Percentiles rank a stretch among this genome's conserved stretches.
These are phyloP conservation scores for Dictyostelium discoideum DNA, from an alignment of 78 protist genomes.

Conservation along the genomic window DNA sequence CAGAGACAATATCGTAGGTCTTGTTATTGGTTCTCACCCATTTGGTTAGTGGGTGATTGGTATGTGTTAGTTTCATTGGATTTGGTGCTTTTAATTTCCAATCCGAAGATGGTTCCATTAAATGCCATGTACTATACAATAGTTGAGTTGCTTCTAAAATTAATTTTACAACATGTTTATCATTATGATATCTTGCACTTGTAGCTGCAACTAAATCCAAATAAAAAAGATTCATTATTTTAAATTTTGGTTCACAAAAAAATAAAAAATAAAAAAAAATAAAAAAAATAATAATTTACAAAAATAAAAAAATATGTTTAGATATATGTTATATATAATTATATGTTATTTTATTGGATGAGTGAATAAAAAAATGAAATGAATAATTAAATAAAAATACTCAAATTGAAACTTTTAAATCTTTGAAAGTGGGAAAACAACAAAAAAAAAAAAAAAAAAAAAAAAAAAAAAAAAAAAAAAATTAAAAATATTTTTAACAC, in stretches of 20 bases:
- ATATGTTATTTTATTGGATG: too few relatives aligned
- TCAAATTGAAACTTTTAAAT: too few relatives aligned
- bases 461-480: too few relatives aligned
- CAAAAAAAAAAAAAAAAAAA: neutral
- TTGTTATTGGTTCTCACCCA: slow-evolving; percentile 24
- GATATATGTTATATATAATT: too few relatives aligned
- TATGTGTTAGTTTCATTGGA: slow-evolving; percentile 34
- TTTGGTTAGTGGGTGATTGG: slow-evolving; percentile 2
- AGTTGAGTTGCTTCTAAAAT: slow-evolving; percentile 50
- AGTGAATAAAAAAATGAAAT: too few relatives aligned
- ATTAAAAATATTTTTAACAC: too few relatives aligned
- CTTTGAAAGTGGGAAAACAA: neutral
- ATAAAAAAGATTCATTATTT: slow-evolving; percentile 36
- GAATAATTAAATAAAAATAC: too few relatives aligned
- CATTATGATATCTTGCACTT: slow-evolving; percentile 33
- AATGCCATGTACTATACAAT: slow-evolving; percentile 23
- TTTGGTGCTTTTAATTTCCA: slow-evolving; percentile 19
- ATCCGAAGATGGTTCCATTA: neutral
- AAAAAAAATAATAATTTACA: neutral
- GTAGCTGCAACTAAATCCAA: slow-evolving; percentile 13
- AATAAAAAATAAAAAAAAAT: neutral
- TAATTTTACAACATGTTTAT: slow-evolving; percentile 59
- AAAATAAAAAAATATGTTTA: neutral
- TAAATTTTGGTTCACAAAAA: neutral
- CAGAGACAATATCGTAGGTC: slow-evolving; percentile 16